Conservation (phyloP, 768 basidiomycete species). For the Trametes villosa region DNA sequence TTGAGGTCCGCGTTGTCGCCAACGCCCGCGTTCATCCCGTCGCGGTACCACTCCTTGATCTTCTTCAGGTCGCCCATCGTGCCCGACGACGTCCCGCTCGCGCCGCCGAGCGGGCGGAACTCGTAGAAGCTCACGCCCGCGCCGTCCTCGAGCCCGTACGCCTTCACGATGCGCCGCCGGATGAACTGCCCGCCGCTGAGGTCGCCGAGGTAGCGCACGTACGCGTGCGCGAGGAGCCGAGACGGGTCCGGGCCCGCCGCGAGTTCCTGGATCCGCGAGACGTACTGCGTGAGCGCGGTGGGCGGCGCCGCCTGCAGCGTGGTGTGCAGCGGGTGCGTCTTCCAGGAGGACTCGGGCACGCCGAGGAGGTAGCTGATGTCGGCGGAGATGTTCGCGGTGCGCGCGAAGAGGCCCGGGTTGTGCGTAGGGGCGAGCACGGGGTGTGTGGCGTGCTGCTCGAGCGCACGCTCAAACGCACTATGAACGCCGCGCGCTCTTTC, state of each 20-base stretch:
- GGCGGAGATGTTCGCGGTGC: constrained; percentile 59
- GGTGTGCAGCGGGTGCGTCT: constrained; percentile 56
- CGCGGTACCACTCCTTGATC: constrained; percentile 74
- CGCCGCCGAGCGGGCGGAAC: constrained; percentile 59
- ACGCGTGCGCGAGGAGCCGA: constrained; percentile 73
- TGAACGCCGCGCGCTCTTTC: not conserved
- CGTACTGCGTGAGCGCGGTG: constrained; percentile 53
- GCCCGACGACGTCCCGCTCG: not conserved
- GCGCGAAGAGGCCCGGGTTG: constrained; percentile 68
- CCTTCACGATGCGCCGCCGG: constrained; percentile 61
- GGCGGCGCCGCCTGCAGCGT: constrained; percentile 52
- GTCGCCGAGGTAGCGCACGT: constrained; percentile 84
- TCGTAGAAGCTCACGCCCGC: constrained; percentile 64
- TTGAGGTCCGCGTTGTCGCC: constrained; percentile 38
- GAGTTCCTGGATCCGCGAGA: constrained; percentile 55
- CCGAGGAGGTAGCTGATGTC: constrained; percentile 71
- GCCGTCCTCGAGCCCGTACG: constrained; percentile 63
- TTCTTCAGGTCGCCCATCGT: constrained; percentile 65
- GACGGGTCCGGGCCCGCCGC: constrained; percentile 49
- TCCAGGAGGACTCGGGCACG: constrained; percentile 57
- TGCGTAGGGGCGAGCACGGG: constrained; percentile 69
- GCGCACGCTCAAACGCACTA: constrained; percentile 59
- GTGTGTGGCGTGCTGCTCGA: constrained; percentile 64
- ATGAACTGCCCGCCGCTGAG: constrained; percentile 80
- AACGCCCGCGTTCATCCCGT: constrained; percentile 44